A percentile compares a stretch with the other conserved stretches of the same genome.
Conservation (phyloP, 352 stramenopile genomes). For the Globisporangium middletonii region DNA sequence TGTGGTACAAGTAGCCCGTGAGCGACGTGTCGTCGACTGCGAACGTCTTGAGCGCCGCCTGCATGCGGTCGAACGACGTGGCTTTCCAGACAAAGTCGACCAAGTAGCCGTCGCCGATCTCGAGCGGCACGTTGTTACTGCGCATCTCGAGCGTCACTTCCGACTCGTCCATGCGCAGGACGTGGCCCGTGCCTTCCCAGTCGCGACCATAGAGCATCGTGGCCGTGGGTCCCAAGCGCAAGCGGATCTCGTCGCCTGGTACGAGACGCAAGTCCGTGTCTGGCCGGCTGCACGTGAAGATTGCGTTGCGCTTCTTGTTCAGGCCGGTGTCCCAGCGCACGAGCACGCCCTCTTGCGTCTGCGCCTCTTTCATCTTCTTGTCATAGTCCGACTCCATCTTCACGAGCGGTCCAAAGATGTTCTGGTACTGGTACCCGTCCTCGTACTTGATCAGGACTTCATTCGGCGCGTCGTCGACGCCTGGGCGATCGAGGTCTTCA, state of each 20-base stretch:
- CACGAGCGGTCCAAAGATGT: constrained; percentile 98
- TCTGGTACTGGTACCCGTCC: constrained; percentile 99
- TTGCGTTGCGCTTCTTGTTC: constrained; percentile 95
- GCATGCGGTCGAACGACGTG: constrained; percentile 99
- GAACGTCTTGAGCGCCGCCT: constrained; percentile 98
- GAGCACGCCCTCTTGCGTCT: constrained; percentile 92
- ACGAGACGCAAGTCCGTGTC: constrained; percentile 90
- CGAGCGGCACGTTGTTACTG: constrained; percentile 72
- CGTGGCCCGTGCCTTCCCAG: constrained; percentile 95
- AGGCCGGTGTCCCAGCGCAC: constrained; percentile 95
- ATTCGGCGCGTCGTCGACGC: constrained; percentile 86
- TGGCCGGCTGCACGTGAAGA: constrained; percentile 91
- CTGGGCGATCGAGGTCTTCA: constrained; percentile 93
- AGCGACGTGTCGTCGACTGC: constrained; percentile 98
- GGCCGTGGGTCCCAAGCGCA: constrained; percentile 85
- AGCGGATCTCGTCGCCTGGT: constrained; percentile 95
- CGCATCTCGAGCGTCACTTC: constrained; percentile 86
- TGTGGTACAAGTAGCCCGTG: constrained; percentile 99
- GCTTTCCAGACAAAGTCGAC: constrained; percentile 99
- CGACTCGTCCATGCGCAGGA: constrained; percentile 81
- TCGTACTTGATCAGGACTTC: constrained; percentile 93
- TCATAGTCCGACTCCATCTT: constrained; percentile 99
- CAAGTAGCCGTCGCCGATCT: constrained; percentile 95
- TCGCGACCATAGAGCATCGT: constrained; percentile 78
- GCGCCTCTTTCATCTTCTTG: constrained; percentile 97